Percentiles rank a stretch among this genome's conserved stretches.
phyloP scores from a whole-genome alignment of 2,329 filamentous ascomycete genomes.

The Trichoderma polysporum region DNA sequence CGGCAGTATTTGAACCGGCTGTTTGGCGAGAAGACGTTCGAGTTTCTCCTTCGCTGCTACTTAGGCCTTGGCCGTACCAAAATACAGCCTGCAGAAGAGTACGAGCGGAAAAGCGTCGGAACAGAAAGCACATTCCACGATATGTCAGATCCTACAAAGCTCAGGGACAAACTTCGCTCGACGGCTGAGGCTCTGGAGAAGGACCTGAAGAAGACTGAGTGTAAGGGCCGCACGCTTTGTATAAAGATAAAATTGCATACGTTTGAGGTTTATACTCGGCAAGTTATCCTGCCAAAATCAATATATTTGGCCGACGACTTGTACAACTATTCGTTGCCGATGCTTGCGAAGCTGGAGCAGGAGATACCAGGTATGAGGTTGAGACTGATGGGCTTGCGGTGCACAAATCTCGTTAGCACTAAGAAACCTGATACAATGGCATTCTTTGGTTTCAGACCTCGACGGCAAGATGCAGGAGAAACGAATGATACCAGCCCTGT shows the following conservation, averaged over 20 bases:
- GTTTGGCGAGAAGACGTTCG: slow-evolving; percentile 88
- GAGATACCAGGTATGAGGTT: slow-evolving; percentile 78
- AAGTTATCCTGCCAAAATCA: slow-evolving; percentile 71
- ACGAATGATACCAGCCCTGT: slow-evolving; percentile 21
- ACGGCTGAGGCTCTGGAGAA: slow-evolving; percentile 85
- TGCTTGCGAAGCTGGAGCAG: slow-evolving; percentile 79
- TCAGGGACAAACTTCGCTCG: slow-evolving; percentile 75
- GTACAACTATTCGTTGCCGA: slow-evolving; percentile 77
- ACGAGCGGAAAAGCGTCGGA: slow-evolving; percentile 89
- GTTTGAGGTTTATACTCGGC: slow-evolving; percentile 85
- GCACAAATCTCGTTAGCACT: slow-evolving; percentile 82
- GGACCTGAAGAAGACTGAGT: slow-evolving; percentile 74
- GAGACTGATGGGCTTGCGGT: slow-evolving; percentile 83
- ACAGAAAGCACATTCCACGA: slow-evolving; percentile 91
- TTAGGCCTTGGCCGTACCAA: slow-evolving; percentile 83
- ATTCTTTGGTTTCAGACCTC: slow-evolving; percentile 70
- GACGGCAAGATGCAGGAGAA: slow-evolving; percentile 26
- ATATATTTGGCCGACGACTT: slow-evolving; percentile 75
- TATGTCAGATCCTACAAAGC: slow-evolving; percentile 63
- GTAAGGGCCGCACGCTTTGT: slow-evolving; percentile 87
- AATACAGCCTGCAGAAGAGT: slow-evolving; percentile 82
- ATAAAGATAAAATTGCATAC: slow-evolving; percentile 94
- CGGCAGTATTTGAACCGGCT: slow-evolving; percentile 72
- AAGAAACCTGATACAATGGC: slow-evolving; percentile 74
- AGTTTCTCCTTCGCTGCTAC: slow-evolving; percentile 81